Conservation (phyloP, 345 rosid species). For the Corchorus olitorius region DNA sequence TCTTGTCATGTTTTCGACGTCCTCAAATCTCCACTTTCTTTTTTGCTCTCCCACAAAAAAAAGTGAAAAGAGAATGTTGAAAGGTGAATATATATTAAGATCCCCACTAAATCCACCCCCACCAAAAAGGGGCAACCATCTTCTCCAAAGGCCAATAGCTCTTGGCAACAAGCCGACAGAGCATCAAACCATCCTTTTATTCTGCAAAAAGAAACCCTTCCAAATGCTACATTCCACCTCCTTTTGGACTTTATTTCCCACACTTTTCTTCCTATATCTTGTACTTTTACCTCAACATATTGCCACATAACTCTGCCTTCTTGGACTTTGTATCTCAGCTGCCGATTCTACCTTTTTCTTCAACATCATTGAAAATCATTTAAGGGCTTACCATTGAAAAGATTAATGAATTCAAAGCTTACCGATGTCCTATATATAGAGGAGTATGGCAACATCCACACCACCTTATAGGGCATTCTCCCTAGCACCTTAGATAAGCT, state of each 20-base stretch:
- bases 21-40: neutral
- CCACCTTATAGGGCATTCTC: neutral
- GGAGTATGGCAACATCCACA: conserved; percentile 7
- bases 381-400: neutral
- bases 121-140: conserved; percentile 26
- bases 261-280: conserved; percentile 16
- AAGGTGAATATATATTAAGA: neutral
- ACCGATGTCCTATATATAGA: conserved; percentile 26
- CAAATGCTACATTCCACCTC: conserved; percentile 36
- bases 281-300: conserved; percentile 26
- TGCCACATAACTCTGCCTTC: conserved; percentile 28
- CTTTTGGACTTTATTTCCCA: conserved; percentile 20
- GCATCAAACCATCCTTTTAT: conserved; percentile 24
- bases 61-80: conserved; percentile 29
- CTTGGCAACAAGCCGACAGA: conserved; percentile 24
- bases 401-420: conserved; percentile 9
- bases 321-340: conserved; percentile 31
- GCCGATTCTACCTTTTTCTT: conserved; percentile 26
- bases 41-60: conserved; percentile 15
- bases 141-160: conserved; percentile 28
- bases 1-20: conserved; percentile 19
- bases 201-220: conserved; percentile 21
- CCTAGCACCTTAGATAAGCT: neutral
- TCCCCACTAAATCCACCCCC: conserved; percentile 26
- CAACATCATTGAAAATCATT: conserved; percentile 20